Percentiles rank a stretch among this genome's conserved stretches.
Conservation (phyloP, 495 filamentous ascomycete species). For the Annulohypoxylon maeteangense region DNA sequence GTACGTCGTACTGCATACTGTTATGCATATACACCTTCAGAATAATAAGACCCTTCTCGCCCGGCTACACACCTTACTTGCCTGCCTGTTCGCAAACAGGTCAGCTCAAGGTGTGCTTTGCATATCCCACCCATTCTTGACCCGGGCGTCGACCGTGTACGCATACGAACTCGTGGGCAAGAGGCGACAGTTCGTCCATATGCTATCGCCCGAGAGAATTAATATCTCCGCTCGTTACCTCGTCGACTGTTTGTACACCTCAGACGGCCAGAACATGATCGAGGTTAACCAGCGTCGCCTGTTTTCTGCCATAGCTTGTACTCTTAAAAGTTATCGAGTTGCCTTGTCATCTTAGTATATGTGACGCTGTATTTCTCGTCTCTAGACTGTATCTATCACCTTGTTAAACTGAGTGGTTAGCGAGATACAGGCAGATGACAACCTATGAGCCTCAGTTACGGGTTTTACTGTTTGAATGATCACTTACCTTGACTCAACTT, state of each 20-base stretch:
- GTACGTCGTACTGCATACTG: constrained; percentile 31
- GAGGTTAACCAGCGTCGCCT: constrained; percentile 24
- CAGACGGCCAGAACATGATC: constrained; percentile 2
- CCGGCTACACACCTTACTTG: constrained; percentile 28
- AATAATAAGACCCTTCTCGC: constrained; percentile 36
- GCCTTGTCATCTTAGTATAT: constrained; percentile 22
- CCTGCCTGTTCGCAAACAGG: constrained; percentile 6
- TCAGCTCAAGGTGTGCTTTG: constrained; percentile 4
- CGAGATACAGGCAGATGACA: constrained; percentile 14
- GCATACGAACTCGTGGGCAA: constrained; percentile 11
- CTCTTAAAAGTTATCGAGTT: constrained; percentile 7
- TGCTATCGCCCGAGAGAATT: constrained; percentile 20
- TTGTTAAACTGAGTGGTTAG: constrained; percentile 15
- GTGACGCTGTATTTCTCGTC: constrained; percentile 23
- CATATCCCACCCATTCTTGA: constrained; percentile 6
- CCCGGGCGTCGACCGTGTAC: constrained; percentile 21
- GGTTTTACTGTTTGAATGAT: constrained; percentile 13
- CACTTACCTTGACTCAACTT: constrained; percentile 11
- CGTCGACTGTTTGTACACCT: constrained; percentile 1
- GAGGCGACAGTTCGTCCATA: constrained; percentile 13
- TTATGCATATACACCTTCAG: constrained; percentile 29
- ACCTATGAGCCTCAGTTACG: constrained; percentile 10
- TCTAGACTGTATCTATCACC: constrained; percentile 13
- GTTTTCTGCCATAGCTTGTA: constrained; percentile 10
- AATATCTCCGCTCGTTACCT: constrained; percentile 9